Evolutionary conservation across 2,329 filamentous ascomycete species (phyloP).

Genomic region (Penicillium sp.): DNA sequence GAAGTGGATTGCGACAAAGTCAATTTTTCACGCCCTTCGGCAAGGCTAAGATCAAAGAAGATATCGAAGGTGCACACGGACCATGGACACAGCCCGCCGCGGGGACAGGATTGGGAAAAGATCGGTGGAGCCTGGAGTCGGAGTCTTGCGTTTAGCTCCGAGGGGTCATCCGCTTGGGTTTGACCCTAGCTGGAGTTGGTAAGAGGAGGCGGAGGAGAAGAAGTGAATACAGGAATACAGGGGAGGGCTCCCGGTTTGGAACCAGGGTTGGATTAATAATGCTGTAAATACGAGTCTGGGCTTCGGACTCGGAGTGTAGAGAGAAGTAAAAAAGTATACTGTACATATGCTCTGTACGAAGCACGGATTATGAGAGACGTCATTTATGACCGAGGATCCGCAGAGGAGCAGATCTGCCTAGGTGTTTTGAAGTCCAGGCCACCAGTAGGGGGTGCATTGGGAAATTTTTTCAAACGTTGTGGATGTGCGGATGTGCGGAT

Average conservation of each 20-base stretch:
- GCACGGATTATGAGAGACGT: neutral
- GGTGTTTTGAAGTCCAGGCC: neutral
- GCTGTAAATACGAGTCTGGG: neutral
- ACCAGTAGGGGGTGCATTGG: neutral
- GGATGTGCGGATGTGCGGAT: slow-evolving; percentile 12
- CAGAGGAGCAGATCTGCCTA: neutral
- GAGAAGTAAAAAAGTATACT: neutral
- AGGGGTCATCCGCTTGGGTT: neutral
- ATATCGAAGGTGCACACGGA: slow-evolving; percentile 16
- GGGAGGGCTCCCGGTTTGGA: too few relatives aligned
- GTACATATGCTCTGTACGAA: neutral
- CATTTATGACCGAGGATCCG: neutral
- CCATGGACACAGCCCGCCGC: slow-evolving; percentile 27
- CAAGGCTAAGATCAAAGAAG: slow-evolving; percentile 22
- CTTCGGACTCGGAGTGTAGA: neutral
- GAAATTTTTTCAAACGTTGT: neutral
- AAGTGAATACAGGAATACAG: neutral
- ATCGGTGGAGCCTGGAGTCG: slow-evolving; percentile 21
- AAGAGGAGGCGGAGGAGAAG: neutral
- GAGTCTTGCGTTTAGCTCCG: neutral
- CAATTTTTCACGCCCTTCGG: slow-evolving; percentile 33
- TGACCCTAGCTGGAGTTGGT: neutral
- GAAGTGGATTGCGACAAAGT: slow-evolving; percentile 16
- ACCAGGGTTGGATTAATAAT: neutral
- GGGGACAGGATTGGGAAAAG: slow-evolving; percentile 34